Evolutionary conservation across 169 alveolate genomes (phyloP).

Genomic region (Plasmodium sp.): DNA sequence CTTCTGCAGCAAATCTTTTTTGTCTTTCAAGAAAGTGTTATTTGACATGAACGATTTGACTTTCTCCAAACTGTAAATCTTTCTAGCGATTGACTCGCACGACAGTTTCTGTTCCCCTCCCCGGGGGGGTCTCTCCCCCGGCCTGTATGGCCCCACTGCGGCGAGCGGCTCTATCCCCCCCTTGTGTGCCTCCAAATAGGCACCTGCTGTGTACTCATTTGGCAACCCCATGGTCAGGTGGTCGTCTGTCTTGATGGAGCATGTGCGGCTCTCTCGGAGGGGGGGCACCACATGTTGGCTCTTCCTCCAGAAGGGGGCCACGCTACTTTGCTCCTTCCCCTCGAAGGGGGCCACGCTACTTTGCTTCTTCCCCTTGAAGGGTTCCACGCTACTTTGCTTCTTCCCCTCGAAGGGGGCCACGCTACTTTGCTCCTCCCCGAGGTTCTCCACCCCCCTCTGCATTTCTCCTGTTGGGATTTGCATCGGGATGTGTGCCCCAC

Average conservation of each 20-base stretch:
- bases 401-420: not conserved
- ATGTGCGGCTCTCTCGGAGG: not conserved
- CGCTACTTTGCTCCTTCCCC: not conserved
- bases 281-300: not conserved
- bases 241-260: conserved; percentile 8
- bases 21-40: conserved; percentile 35
- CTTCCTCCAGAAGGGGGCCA: not conserved
- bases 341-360: not conserved
- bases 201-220: not conserved
- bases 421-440: not conserved
- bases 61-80: conserved; percentile 35
- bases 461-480: not conserved
- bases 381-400: not conserved
- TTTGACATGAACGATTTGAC: conserved; percentile 56
- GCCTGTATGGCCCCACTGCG: not conserved
- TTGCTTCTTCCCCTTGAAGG: not conserved
- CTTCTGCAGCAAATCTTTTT: conserved; percentile 3
- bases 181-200: not conserved
- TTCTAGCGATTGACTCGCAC: not conserved
- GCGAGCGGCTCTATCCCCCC: not conserved
- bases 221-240: not conserved
- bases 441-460: not conserved
- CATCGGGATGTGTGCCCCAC: not conserved
- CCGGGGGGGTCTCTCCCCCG: not conserved
- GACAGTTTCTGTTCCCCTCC: not conserved